Evolutionary conservation across 352 stramenopile genomes (phyloP).

Genomic region (Phytophthora citricola): DNA sequence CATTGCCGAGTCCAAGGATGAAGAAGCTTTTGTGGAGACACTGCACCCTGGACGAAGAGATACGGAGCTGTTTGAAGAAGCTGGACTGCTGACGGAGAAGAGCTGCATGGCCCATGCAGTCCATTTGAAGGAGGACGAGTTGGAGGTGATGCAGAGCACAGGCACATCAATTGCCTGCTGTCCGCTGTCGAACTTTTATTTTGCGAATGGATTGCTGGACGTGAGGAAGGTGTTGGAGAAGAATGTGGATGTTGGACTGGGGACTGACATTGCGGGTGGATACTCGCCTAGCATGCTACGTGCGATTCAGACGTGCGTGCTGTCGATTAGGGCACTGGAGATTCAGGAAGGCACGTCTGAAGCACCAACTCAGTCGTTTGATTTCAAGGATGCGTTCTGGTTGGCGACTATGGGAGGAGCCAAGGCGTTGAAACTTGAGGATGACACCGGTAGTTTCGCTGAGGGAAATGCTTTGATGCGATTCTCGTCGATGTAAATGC

Average conservation of each 20-base stretch:
- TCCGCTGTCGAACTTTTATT: slow-evolving; percentile 93
- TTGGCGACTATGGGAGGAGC: slow-evolving; percentile 89
- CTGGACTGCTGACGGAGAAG: slow-evolving; percentile 66
- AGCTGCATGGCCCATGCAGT: slow-evolving; percentile 91
- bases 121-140: slow-evolving; percentile 73
- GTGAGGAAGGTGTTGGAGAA: slow-evolving; percentile 60
- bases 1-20: slow-evolving; percentile 83
- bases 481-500: slow-evolving; percentile 70
- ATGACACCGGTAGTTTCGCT: slow-evolving; percentile 81
- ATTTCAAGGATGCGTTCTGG: slow-evolving; percentile 89
- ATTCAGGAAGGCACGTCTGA: slow-evolving; percentile 41
- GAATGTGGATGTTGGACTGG: slow-evolving; percentile 67
- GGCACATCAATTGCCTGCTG: slow-evolving; percentile 88
- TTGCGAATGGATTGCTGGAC: slow-evolving; percentile 77
- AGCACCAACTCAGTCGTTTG: slow-evolving; percentile 32
- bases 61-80: slow-evolving; percentile 72
- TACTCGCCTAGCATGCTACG: slow-evolving; percentile 92
- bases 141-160: slow-evolving; percentile 52
- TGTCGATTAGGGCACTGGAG: slow-evolving; percentile 73
- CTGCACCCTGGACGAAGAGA: slow-evolving; percentile 74
- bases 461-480: slow-evolving; percentile 87
- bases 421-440: slow-evolving; percentile 66
- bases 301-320: slow-evolving; percentile 80
- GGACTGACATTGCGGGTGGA: slow-evolving; percentile 92
- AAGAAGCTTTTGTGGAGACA: slow-evolving; percentile 80